phyloP scores from a whole-genome alignment of 805 yeast genomes.

The Yamadazyma philogaea region DNA sequence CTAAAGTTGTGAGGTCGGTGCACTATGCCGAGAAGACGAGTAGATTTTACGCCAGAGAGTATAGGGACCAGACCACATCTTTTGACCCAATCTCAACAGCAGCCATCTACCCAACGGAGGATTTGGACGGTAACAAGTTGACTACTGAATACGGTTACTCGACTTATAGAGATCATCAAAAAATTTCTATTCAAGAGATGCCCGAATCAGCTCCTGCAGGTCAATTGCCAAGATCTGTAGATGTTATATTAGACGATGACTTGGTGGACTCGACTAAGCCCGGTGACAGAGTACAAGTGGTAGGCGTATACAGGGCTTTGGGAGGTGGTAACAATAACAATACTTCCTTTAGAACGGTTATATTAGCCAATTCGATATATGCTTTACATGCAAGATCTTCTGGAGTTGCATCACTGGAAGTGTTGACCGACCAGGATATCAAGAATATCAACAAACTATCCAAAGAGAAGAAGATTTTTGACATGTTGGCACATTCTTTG shows the following conservation, averaged over 20 bases:
- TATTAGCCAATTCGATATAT: constrained; percentile 85
- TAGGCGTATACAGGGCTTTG: constrained; percentile 88
- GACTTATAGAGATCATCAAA: constrained; percentile 91
- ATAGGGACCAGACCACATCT: constrained; percentile 88
- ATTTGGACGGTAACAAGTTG: constrained; percentile 83
- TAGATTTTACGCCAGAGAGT: constrained; percentile 85
- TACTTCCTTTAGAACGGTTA: constrained; percentile 75
- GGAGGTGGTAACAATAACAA: constrained; percentile 66
- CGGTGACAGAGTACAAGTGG: constrained; percentile 91
- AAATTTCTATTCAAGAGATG: constrained; percentile 91
- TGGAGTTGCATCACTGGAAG: constrained; percentile 69
- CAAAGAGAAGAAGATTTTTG: constrained; percentile 68
- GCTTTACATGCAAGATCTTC: constrained; percentile 85
- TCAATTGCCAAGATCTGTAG: constrained; percentile 90
- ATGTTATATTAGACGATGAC: constrained; percentile 91
- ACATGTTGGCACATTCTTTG: constrained; percentile 74
- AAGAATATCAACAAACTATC: constrained; percentile 80
- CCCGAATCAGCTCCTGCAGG: constrained; percentile 99
- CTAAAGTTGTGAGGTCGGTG: constrained; percentile 85
- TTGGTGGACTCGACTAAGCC: constrained; percentile 90
- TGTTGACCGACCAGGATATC: constrained; percentile 75
- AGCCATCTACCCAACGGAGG: constrained; percentile 89
- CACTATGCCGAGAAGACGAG: constrained; percentile 87
- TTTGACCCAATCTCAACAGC: constrained; percentile 80
- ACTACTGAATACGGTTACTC: constrained; percentile 90